Evolutionary conservation across 2,329 filamentous ascomycete genomes (phyloP).

Genomic region (Fonsecaea monophora): DNA sequence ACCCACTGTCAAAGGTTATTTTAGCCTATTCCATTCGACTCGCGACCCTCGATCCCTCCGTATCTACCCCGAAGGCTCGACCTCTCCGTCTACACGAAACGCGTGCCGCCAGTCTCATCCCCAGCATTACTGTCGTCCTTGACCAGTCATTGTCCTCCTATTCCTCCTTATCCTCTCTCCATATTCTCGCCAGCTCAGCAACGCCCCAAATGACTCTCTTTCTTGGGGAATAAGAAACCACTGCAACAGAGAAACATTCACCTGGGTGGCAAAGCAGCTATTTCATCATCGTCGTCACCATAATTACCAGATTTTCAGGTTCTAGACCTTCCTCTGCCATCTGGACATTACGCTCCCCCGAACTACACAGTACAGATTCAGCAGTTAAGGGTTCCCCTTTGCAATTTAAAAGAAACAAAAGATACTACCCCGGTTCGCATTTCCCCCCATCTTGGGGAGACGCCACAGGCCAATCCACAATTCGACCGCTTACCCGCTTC

Average conservation of each 20-base stretch:
- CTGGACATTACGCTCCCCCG: not conserved
- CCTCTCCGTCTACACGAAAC: too few species aligned
- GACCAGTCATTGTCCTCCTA: not conserved
- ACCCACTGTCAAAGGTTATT: not conserved
- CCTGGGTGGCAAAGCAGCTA: not conserved
- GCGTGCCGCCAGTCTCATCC: too few species aligned
- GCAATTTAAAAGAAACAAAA: not conserved
- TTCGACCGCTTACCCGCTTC: slow-evolving; percentile 17
- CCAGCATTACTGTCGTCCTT: not conserved
- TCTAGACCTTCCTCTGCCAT: not conserved
- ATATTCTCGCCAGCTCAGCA: not conserved
- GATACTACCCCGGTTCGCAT: slow-evolving; percentile 13
- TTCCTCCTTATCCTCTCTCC: not conserved
- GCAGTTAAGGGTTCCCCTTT: not conserved
- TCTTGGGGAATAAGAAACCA: not conserved
- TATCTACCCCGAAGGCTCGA: too few species aligned
- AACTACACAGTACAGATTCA: not conserved
- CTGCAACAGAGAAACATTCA: too few species aligned
- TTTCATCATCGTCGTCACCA: not conserved
- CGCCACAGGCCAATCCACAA: slow-evolving; percentile 18
- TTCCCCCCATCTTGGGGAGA: slow-evolving; percentile 14
- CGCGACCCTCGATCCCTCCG: not conserved
- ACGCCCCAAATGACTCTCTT: not conserved
- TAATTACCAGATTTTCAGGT: not conserved
- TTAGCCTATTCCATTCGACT: slow-evolving; percentile 2